Evolutionary conservation across 345 rosid genomes (phyloP), one percentile per base, ranked within the genome.

Genomic region (Salix purpurea): DNA sequence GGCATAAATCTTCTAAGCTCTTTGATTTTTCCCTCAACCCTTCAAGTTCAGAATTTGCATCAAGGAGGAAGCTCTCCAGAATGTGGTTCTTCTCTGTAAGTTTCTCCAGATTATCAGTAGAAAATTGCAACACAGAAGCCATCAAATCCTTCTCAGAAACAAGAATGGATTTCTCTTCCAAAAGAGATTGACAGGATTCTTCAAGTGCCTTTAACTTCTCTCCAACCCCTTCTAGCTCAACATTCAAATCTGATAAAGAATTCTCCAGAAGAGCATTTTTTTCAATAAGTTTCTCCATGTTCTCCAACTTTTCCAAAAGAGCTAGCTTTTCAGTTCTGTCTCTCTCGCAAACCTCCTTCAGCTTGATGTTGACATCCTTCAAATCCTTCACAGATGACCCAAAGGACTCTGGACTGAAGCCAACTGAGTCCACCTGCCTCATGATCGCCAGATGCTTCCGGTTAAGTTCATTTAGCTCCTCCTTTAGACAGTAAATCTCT

Each of bases 401-500:
- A 76, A 93, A 85, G 82, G 72, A 58, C 72, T 89, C 93, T 19
- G 88, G 90, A 79, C 81, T 80, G 70, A 90, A 83, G 82, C 94
- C 86, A 71, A 90, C 92, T 66, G 89, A 87, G 78, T 91, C 90
- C 78, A 90, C 91, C 88, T 95, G 94, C 76, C 86, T 91, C 61
- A 85, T 78, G 77, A 90, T 80, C 66, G 80, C 82, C 78, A 78
- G 89, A 67, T 92, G 87, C 81, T 84, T 91, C 89, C 85, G 90
- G 81, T 85, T 92, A 32, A 89, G 87, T 56, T 83, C 92, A 84
- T 92, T 89, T 75, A 96, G 77, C 74, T 94, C 99, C 88, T 96
- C 97, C 84, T 94, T 90, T 76, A 96, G 90, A 85, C 97, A 92
- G 81, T 94, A 94, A 81, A 92, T 91, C 82, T 94, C 99, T 84